These are phyloP conservation scores for Basipetospora chlamydospora DNA, from an alignment of 2,329 filamentous ascomycete genomes.

Conservation along the genomic window DNA sequence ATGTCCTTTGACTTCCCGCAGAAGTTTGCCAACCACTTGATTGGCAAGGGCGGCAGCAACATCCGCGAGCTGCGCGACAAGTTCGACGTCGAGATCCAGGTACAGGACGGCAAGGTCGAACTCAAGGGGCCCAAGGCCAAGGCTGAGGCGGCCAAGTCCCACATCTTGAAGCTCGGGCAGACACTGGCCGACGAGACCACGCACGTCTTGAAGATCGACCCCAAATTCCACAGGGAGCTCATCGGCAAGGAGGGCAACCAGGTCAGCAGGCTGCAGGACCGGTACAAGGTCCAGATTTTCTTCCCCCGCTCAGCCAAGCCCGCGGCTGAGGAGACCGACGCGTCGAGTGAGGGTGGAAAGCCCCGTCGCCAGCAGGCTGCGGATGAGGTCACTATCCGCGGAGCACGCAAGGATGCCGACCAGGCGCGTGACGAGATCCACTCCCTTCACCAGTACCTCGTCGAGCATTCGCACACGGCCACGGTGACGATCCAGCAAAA, in stretches of 20 bases:
- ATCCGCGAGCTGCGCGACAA: conserved; percentile 51
- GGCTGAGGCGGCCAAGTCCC: conserved; percentile 69
- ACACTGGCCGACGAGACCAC: conserved; percentile 85
- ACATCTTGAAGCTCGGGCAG: conserved; percentile 66
- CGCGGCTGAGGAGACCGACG: conserved; percentile 46
- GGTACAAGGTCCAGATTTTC: conserved; percentile 89
- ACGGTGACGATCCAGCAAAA: conserved; percentile 77
- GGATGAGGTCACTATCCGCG: conserved; percentile 83
- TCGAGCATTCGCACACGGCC: conserved; percentile 71
- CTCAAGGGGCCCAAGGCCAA: conserved; percentile 93
- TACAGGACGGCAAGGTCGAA: conserved; percentile 87
- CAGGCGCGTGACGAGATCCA: conserved; percentile 84
- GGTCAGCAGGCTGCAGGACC: conserved; percentile 81
- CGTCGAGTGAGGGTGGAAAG: conserved; percentile 51
- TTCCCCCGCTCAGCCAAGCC: conserved; percentile 62
- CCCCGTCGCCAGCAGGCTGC: conserved; percentile 53
- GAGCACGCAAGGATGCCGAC: conserved; percentile 85
- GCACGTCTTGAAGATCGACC: conserved; percentile 75
- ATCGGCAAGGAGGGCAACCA: conserved; percentile 80
- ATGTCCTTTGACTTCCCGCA: conserved; percentile 85
- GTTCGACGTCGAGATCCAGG: conserved; percentile 65
- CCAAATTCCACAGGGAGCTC: conserved; percentile 85
- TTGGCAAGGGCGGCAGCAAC: conserved; percentile 53
- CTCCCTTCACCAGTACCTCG: conserved; percentile 74
- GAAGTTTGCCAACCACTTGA: conserved; percentile 79